These are phyloP conservation scores for Sporothrix protearum DNA, from an alignment of 2,329 filamentous ascomycete genomes.

Conservation along the genomic window DNA sequence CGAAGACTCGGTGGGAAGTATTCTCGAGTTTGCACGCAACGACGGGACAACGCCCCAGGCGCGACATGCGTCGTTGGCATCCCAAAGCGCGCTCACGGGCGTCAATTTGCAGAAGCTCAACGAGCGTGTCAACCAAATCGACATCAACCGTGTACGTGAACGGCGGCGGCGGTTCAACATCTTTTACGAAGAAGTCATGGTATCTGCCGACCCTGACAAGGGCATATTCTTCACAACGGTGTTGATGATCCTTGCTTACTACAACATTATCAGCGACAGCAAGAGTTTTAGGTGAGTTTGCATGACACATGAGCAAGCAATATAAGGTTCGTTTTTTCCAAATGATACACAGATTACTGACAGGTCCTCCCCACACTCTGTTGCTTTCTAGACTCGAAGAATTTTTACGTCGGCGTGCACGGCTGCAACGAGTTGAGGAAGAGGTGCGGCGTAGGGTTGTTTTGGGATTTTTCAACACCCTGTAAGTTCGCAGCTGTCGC, in stretches of 20 bases:
- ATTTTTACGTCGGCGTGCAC: conserved; percentile 82
- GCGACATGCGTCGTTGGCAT: conserved; percentile 54
- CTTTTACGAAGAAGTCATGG: conserved; percentile 97
- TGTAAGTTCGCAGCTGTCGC: conserved; percentile 50
- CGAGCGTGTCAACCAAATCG: conserved; percentile 66
- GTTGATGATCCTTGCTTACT: conserved; percentile 93
- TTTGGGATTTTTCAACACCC: conserved; percentile 90
- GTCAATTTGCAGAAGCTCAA: conserved; percentile 76
- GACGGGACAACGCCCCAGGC: conserved; percentile 41
- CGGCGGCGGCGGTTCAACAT: conserved; percentile 78
- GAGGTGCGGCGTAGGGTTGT: conserved; percentile 87
- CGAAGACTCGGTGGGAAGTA: conserved; percentile 79
- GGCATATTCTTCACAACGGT: conserved; percentile 91
- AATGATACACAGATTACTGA: conserved; percentile 39
- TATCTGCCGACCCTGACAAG: conserved; percentile 82
- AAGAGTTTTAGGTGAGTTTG: conserved; percentile 75
- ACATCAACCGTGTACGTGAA: conserved; percentile 68
- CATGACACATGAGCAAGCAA: background rate
- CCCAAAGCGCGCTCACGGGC: conserved; percentile 50
- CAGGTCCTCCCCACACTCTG: background rate
- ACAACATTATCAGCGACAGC: conserved; percentile 97
- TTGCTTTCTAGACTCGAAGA: conserved; percentile 68
- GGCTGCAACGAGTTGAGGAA: conserved; percentile 90
- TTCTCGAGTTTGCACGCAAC: conserved; percentile 77
- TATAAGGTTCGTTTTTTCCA: background rate